Base-by-base conservation (phyloP, 352 stramenopile genomes). In the Globisporangium uncinulatum region DNA sequence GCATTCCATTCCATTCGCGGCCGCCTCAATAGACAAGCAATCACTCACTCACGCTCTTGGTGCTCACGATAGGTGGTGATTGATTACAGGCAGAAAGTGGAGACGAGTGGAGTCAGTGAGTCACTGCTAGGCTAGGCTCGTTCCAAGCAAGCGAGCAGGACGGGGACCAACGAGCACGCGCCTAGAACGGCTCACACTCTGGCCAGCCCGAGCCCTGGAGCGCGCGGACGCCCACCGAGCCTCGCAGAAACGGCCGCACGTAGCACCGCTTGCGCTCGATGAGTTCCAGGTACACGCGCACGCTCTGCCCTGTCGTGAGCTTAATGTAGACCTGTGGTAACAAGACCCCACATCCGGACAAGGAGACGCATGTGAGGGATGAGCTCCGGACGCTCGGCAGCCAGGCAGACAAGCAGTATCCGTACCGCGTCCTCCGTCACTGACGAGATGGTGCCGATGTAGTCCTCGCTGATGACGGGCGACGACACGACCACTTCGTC, bases 371-470 rank as follows among this genome's bases (percentile, higher is more conserved):
- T 1, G 4, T 4, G 24, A 29, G n/a, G n/a, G 24, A 31, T 15
- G 19, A 52, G 17, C 20, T 24, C 13, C 11, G 13, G 46, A 56
- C 5, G 4, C 11, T 24, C 19, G 21, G 1, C 24, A 34, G 14
- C 24, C 24, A 29, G 24, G 1, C 24, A 29, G 24, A 29, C 24
- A 29, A 29, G 24, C 24, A 29, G 24, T 29, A 29, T 13, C 52
- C 67, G 51, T 61, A 86, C 75, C n/a, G 79, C 81, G 54, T 89
- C 72, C 57, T 84, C 67, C 4, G 74, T 80, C 32, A 94, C 74
- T 20, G 83, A 89, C 55, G 72, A 80, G 59, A 94, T 88, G 20
- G 69, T 83, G 54, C 83, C 83, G n/a, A 83, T 76, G 65, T 88
- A 94, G 39, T 89, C 67, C 59, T 89, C 74, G 31, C 84, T 66